Base-by-base conservation (phyloP, 495 filamentous ascomycete genomes). In the Oidiodendron maius region DNA sequence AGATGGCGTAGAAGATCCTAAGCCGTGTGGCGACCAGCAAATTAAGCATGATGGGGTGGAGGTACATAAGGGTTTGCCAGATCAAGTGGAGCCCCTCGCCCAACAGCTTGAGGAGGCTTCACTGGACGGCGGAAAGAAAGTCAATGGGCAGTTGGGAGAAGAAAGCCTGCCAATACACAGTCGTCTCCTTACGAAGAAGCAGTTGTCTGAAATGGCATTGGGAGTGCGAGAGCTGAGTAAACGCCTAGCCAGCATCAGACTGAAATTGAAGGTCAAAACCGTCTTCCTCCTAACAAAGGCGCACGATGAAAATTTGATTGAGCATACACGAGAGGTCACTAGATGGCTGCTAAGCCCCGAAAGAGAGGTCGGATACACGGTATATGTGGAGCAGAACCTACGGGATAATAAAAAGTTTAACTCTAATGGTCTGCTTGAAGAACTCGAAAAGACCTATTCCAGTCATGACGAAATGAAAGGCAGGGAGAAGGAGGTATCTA, bases 201-300 rank as follows among this genome's bases (percentile, higher is more conserved):
- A 98, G 64, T 72, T 98, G 26, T 86, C 83, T 1, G 93, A 97
- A 52, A 95, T 98, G 93, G 89, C 90, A 0, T 89, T 87, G 79
- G 91, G 91, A 18, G 90, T 98, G 46, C 77, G 93, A 23, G 89
- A 96, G 59, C 70, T 98, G 39, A 86, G 86, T 23, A 89, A 96
- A 63, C 85, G 84, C 45, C 72, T 97, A 44, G 83, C 85, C 36
- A 84, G 77, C 62, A 78, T 95, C 57, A 75, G 77, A 47, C 69
- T 96, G 43, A 89, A 84, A 67, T 76, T 96, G 52, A 80, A 80
- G 5, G 87, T 93, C 45, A 81, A 81, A 64, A 86, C 74, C 48
- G 77, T 98, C 41, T 95, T 97, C 62, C 63, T 98, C 21, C 76
- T 98, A 35, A 91, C 87, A 32, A 98, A 98, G 67, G 82, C 79